Conservation (phyloP, 257 asterid species). For the Solanum bukasovii region DNA sequence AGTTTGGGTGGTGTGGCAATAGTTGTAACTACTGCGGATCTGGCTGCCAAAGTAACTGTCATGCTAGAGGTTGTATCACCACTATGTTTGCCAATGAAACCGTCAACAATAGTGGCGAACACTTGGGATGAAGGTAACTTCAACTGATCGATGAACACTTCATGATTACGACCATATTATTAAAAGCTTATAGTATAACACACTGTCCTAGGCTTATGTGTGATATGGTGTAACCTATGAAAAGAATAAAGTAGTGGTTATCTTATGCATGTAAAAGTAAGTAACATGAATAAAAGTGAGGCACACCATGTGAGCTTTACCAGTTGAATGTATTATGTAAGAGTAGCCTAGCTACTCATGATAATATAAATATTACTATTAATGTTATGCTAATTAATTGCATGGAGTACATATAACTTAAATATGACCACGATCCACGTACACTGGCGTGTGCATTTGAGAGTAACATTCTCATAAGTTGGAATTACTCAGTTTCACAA, state of each 20-base stretch:
- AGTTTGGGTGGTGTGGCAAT: neutral
- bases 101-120: neutral
- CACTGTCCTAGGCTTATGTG: neutral
- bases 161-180: neutral
- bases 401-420: neutral
- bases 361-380: neutral
- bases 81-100: neutral
- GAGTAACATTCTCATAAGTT: too few relatives aligned
- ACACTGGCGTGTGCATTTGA: too few relatives aligned
- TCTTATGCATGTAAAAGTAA: neutral
- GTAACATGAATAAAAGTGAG: neutral
- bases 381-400: neutral
- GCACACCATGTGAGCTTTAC: neutral
- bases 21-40: neutral
- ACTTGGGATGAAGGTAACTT: neutral
- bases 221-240: neutral
- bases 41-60: conserved; percentile 1
- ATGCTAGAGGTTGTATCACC: neutral
- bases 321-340: neutral
- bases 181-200: neutral
- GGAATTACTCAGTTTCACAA: too few relatives aligned
- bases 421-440: too few relatives aligned
- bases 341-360: neutral
- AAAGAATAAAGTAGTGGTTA: neutral
- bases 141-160: neutral